Base-by-base conservation (phyloP, 176 grass and related monocot genomes). In the Oryza officinalis region DNA sequence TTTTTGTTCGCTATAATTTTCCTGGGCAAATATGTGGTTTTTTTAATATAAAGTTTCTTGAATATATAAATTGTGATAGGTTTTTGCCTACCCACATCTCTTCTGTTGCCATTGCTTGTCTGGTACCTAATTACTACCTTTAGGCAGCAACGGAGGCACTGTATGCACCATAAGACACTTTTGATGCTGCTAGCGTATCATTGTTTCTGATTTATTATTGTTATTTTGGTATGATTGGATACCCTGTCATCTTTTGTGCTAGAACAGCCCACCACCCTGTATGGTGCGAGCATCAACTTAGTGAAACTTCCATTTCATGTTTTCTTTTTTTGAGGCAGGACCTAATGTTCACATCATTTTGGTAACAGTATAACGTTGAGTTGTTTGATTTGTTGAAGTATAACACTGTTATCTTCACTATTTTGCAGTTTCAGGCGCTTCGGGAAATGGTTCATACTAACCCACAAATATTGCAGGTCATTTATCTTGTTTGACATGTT, bases 381-480 rank as follows among this genome's bases (percentile, higher is more conserved):
- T 28, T 83, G 27, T 78, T 73, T 22, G 38, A n/a, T 23, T 78
- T 81, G 15, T 54, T 70, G 49, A 80, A 67, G 47, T 89, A 10
- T 41, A 81, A 76, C 67, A 59, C 6, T 5, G 47, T 71, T 84
- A 59, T 72, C 4, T 84, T 79, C 12, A 84, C 85, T 45, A 35
- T 82, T 80, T 87, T 87, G 74, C 87, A 99, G 96, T 99, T 99
- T 85, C 87, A 93, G 88, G 96, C 91, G 33, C 91, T 99, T 81
- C 84, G 92, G 59, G 88, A 88, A 75, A 91, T 97, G 92, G 88
- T 97, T 78, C 92, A 97, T 81, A 87, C 91, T 87, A 98, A 95
- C 85, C 96, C 96, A 81, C 89, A 98, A 83, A 98, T 98, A 71
- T 84, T 95, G 76, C 96, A 96, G 96, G 96, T 98, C 54, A 73